Base-by-base conservation (phyloP, 768 basidiomycete species). In the Russula virescens region DNA sequence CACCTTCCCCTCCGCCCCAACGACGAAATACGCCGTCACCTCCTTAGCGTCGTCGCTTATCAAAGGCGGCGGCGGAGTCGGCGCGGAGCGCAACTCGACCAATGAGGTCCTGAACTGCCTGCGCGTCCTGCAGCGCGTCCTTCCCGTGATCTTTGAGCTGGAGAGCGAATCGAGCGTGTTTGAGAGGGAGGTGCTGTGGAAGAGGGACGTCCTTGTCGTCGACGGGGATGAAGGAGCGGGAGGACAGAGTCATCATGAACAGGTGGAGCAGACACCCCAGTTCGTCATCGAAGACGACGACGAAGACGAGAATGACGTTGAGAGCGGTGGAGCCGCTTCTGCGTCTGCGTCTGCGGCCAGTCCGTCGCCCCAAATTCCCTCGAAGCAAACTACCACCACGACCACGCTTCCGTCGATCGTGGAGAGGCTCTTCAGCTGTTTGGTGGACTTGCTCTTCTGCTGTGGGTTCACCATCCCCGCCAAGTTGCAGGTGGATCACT, bases 201-300 rank as follows among this genome's bases (percentile, higher is more conserved):
- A 78, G 68, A 78, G 81, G 57, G 82, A 82, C 62, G 76, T 80
- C 9, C 75, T 76, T 56, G 6, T 9, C 38, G 38, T 2, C 10
- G 38, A 38, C 31, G 31, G 8, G 31, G 31, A 31, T 8, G 38
- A 11, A 38, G 10, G 5, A 5, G 6, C 38, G 6, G 38, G 38
- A 38, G 71, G 67, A 19, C 68, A 71, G 26, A 73, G 70, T 21
- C 21, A 6, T 49, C 68, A 66, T 28, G 66, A 68, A 31, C 68
- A 69, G 47, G 58, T 54, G 19, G 70, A 61, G 26, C 59, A 61
- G 48, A 55, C 65, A 58, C 76, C 84, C 13, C 93, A 95, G 70
- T 96, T 96, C 72, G 89, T 95, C 18, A 94, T 96, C 42, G 92
- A 93, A 65, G 91, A 94, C 67, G 91, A 89, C 3, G 87, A 89